phyloP scores from a whole-genome alignment of 108 stramenopile species.

The Cyclostephanos tholiformis region DNA sequence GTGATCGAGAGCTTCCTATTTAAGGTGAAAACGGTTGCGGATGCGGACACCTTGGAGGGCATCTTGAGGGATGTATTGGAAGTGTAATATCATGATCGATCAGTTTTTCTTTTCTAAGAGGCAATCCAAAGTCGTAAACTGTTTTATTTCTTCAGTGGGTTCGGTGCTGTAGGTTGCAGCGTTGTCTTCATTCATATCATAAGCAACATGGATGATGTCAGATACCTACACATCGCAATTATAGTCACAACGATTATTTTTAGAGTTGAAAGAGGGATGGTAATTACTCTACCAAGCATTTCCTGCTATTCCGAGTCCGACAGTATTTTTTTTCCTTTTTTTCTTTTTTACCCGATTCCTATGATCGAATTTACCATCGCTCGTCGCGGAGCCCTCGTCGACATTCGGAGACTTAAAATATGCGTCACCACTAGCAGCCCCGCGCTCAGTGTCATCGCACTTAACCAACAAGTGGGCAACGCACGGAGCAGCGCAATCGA shows the following conservation, averaged over 20 bases:
- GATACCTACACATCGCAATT: not conserved
- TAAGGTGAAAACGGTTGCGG: constrained; percentile 35
- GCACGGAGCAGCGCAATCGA: constrained; percentile 60
- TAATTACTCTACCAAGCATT: constrained; percentile 30
- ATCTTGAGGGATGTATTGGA: constrained; percentile 34
- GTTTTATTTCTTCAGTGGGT: not conserved
- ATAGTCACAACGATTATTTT: too few relatives aligned
- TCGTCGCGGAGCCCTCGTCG: not conserved
- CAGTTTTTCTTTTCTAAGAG: not conserved
- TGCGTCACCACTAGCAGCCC: not conserved
- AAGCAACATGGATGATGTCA: not conserved
- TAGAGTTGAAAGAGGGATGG: not conserved
- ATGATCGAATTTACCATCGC: constrained; percentile 5
- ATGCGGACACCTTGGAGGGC: constrained; percentile 33
- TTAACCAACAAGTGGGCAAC: constrained; percentile 46
- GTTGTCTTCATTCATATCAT: not conserved
- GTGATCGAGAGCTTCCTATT: constrained; percentile 40
- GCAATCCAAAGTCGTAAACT: too few relatives aligned
- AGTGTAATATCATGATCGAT: constrained; percentile 2
- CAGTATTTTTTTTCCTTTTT: not conserved
- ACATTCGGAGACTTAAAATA: not conserved
- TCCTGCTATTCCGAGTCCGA: constrained; percentile 9
- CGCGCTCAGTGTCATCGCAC: not conserved
- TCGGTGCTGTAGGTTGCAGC: too few relatives aligned
- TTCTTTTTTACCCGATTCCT: constrained; percentile 8